A percentile compares a stretch with the other conserved stretches of the same genome.
These are phyloP conservation scores for Microascus cirrosus DNA, from an alignment of 2,329 filamentous ascomycete species.

Conservation along the genomic window DNA sequence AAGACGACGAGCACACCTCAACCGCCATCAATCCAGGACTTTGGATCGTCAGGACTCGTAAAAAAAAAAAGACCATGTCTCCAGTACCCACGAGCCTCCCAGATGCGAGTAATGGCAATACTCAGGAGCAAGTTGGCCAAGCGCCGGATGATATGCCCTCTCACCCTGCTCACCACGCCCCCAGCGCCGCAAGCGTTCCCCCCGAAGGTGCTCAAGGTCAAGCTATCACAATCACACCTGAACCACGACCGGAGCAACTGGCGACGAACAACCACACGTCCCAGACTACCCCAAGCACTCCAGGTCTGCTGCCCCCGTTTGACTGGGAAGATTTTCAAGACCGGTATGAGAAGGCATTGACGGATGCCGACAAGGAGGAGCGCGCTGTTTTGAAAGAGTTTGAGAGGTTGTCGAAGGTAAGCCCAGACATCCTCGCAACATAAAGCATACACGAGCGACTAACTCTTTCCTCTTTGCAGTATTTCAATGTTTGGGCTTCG, in stretches of 20 bases:
- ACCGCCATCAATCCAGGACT: too few species aligned
- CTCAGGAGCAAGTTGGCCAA: not conserved
- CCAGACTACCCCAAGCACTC: conserved; percentile 31
- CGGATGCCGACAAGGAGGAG: conserved; percentile 52
- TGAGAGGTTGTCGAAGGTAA: conserved; percentile 52
- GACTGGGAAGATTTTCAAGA: conserved; percentile 70
- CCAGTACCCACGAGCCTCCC: not conserved
- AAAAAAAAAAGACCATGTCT: not conserved
- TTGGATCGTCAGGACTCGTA: not conserved
- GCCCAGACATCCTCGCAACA: conserved; percentile 4
- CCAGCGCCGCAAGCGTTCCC: not conserved
- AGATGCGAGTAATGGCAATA: not conserved
- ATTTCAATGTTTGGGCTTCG: conserved; percentile 70
- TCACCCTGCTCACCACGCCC: not conserved
- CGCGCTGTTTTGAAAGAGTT: conserved; percentile 56
- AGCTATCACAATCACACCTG: conserved; percentile 5
- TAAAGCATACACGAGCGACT: not conserved
- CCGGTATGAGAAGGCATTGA: conserved; percentile 56
- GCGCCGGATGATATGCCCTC: not conserved
- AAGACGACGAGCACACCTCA: too few species aligned
- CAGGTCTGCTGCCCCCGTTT: conserved; percentile 31
- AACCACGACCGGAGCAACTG: conserved; percentile 5
- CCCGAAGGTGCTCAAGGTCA: not conserved
- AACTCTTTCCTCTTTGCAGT: conserved; percentile 34
- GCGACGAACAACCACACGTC: not conserved